Evolutionary conservation across 805 yeast species (phyloP), one percentile per base, ranked within the genome.

Genomic region (Kuraishia ogatae): DNA sequence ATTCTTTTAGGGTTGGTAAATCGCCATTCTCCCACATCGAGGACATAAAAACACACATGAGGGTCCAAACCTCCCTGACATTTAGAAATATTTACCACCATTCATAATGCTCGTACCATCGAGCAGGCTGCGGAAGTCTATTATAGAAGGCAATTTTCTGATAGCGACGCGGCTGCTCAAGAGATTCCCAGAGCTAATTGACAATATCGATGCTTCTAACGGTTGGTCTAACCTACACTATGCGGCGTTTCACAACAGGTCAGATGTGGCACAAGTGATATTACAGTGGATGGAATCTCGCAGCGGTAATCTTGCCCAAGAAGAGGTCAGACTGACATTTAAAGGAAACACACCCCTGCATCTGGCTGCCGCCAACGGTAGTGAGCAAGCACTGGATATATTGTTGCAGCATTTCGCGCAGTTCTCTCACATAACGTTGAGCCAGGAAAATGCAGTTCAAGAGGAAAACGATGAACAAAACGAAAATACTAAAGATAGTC

Each of bases 181-280:
- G 54, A 75, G 90, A 46, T 85, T 76, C 60, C 94, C 96, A 0
- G 84, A 82, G 35, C 73, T 88, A 47, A 66, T 89, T 58, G 84
- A 83, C 57, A 86, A 88, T 64, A 73, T 83, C 23, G 87, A 90
- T 64, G 80, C 90, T 4, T 29, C 64, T 22, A 82, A 84, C 63
- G 97, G 97, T 1, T 89, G 96, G 96, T 77, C 87, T 17, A 84
- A 87, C 46, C 71, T 89, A 51, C 97, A 89, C 66, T 88, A 89
- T 67, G 91, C 96, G 0, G 83, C 93, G 2, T 85, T 66, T 62
- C 71, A 85, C 62, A 94, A 96, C 49, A 78, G 85, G 58, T 85
- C 84, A 61, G 77, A 85, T 54, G 76, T 88, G 29, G 58, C 69
- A n/a, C 64, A 64, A 19, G 52, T 64, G 15, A 55, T 71, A 17